These are phyloP conservation scores for Trichoderma simmonsii DNA, from an alignment of 2,329 filamentous ascomycete genomes.

Conservation along the genomic window DNA sequence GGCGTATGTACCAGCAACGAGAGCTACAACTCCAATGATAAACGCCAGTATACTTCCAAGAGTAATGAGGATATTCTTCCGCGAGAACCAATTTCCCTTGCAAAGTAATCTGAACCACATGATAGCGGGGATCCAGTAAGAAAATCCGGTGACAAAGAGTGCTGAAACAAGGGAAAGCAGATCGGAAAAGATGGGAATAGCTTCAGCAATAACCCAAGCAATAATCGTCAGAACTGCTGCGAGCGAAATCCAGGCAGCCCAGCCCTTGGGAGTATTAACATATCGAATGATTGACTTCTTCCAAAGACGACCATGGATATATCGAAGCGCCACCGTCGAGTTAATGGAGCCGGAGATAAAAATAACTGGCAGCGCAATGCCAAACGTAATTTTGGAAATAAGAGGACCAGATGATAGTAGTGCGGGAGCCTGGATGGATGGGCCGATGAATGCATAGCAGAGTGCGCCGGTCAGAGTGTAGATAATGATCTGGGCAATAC, in stretches of 20 bases:
- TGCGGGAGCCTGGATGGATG: conserved; percentile 58
- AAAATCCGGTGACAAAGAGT: conserved; percentile 40
- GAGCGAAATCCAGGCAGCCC: conserved; percentile 54
- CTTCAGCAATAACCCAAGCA: conserved; percentile 66
- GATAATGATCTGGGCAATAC: conserved; percentile 54
- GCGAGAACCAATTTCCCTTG: conserved; percentile 25
- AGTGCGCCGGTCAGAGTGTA: conserved; percentile 62
- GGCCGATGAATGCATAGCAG: conserved; percentile 63
- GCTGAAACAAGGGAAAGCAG: conserved; percentile 52
- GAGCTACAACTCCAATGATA: conserved; percentile 28
- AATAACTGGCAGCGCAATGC: conserved; percentile 64
- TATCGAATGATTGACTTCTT: conserved; percentile 35
- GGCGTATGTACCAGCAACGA: conserved; percentile 30
- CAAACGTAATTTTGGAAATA: conserved; percentile 61
- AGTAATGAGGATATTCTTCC: conserved; percentile 27
- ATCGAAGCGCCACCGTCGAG: conserved; percentile 37
- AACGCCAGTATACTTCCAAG: conserved; percentile 28
- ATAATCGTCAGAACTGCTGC: conserved; percentile 55
- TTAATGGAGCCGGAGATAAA: conserved; percentile 67
- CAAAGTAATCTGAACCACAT: conserved; percentile 26
- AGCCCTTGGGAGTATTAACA: conserved; percentile 40
- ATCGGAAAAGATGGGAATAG: conserved; percentile 67
- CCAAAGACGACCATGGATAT: conserved; percentile 38
- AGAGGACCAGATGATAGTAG: conserved; percentile 56
- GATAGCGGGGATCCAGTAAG: conserved; percentile 24